phyloP scores from a whole-genome alignment of 1,139 yeast genomes.

The Candida albicans region DNA sequence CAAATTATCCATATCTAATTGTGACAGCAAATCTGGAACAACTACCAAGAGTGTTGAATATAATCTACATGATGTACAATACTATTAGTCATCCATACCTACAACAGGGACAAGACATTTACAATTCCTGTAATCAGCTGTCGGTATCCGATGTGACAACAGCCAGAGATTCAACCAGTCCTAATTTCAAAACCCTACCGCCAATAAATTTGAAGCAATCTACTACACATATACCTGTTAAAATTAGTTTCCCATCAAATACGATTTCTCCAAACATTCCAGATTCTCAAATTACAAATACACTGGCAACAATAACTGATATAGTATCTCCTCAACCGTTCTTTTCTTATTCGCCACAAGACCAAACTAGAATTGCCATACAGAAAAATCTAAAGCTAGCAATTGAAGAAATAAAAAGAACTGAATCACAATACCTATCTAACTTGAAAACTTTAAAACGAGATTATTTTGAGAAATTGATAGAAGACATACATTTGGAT shows the following conservation, averaged over 20 bases:
- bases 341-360: constrained; percentile 19
- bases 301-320: constrained; percentile 11
- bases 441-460: constrained; percentile 41
- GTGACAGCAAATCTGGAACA: too few species aligned
- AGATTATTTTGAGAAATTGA: constrained; percentile 37
- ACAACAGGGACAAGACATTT: background rate
- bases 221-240: background rate
- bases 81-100: background rate
- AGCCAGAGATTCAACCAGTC: background rate
- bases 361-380: constrained; percentile 6
- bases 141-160: background rate
- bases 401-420: constrained; percentile 47
- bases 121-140: background rate
- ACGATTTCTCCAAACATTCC: constrained; percentile 1
- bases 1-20: too few species aligned
- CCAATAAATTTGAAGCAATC: background rate
- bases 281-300: background rate
- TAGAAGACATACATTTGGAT: constrained; percentile 21
- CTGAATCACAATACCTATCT: constrained; percentile 47
- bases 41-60: too few species aligned
- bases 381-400: constrained; percentile 32
- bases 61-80: background rate
- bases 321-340: constrained; percentile 25
- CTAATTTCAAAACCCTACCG: background rate
- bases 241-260: background rate